phyloP scores from a whole-genome alignment of 75 land plant genomes.

The Cupressus sempervirens region DNA sequence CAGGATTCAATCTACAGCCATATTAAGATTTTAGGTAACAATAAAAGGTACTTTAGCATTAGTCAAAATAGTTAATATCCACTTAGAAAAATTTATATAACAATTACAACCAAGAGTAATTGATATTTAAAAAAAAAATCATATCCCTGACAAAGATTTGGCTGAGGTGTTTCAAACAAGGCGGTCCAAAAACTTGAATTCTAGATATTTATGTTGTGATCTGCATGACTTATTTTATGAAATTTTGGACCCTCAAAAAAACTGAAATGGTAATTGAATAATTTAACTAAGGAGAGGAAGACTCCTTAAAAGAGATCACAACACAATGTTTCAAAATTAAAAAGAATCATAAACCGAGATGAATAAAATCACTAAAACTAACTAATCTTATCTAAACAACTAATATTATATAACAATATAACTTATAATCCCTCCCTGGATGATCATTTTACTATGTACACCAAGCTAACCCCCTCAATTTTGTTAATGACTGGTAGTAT shows the following conservation, averaged over 20 bases:
- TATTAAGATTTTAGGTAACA: background rate
- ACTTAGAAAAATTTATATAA: background rate
- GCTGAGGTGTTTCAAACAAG: background rate
- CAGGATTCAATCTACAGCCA: slow-evolving; percentile 69
- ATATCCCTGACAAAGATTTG: background rate
- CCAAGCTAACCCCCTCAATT: too few species aligned
- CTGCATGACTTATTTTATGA: background rate
- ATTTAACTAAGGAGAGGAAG: too few species aligned
- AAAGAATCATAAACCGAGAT: too few species aligned
- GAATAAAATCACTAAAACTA: too few species aligned
- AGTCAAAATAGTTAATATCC: background rate
- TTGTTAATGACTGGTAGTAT: too few species aligned
- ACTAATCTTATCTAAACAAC: too few species aligned
- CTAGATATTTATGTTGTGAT: background rate
- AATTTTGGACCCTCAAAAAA: background rate
- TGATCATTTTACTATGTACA: too few species aligned
- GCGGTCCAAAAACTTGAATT: background rate
- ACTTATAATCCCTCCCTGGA: too few species aligned
- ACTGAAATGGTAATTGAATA: background rate
- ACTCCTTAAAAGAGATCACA: too few species aligned
- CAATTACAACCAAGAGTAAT: background rate
- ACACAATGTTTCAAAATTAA: too few species aligned
- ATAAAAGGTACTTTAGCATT: background rate
- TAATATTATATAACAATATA: too few species aligned
- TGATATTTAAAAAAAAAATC: background rate